These are phyloP conservation scores for Scenedesmus sp. DNA, from an alignment of 163 green algal genomes.

Conservation along the genomic window DNA sequence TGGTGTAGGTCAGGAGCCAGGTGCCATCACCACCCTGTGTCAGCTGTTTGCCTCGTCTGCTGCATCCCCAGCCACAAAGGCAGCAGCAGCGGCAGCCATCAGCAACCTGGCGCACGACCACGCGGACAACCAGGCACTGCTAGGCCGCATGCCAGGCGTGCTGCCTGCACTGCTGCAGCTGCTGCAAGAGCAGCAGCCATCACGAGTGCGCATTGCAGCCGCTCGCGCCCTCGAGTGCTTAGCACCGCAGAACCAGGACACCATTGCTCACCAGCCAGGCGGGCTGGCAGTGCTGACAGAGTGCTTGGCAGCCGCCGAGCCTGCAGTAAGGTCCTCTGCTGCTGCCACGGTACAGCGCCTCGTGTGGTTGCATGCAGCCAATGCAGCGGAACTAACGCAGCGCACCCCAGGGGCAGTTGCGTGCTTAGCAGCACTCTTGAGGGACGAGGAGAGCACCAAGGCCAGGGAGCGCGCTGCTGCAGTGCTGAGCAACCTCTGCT, in stretches of 20 bases:
- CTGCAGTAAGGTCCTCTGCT: conserved; percentile 12
- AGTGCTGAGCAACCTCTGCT: conserved; percentile 4
- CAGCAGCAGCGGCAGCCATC: background rate
- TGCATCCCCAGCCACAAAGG: background rate
- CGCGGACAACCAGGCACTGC: background rate
- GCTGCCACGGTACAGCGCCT: background rate
- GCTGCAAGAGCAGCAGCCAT: background rate
- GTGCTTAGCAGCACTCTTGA: background rate
- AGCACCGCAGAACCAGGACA: background rate
- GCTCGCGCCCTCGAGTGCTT: conserved; percentile 26
- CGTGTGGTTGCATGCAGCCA: conserved; percentile 15
- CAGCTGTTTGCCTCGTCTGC: background rate
- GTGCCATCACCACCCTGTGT: background rate
- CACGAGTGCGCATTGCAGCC: conserved; percentile 7
- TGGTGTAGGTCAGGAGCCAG: conserved; percentile 7
- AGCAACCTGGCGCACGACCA: conserved; percentile 17
- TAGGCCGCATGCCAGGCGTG: conserved; percentile 6
- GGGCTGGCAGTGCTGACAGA: background rate
- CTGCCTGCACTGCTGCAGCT: conserved; percentile 17
- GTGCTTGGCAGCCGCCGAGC: background rate
- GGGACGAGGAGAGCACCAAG: background rate
- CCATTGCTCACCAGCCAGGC: background rate
- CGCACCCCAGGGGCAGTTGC: background rate
- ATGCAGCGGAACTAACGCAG: background rate
- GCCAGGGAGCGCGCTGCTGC: conserved; percentile 26